phyloP scores from a whole-genome alignment of 2,329 filamentous ascomycete species.

The Colletotrichum plurivorum region DNA sequence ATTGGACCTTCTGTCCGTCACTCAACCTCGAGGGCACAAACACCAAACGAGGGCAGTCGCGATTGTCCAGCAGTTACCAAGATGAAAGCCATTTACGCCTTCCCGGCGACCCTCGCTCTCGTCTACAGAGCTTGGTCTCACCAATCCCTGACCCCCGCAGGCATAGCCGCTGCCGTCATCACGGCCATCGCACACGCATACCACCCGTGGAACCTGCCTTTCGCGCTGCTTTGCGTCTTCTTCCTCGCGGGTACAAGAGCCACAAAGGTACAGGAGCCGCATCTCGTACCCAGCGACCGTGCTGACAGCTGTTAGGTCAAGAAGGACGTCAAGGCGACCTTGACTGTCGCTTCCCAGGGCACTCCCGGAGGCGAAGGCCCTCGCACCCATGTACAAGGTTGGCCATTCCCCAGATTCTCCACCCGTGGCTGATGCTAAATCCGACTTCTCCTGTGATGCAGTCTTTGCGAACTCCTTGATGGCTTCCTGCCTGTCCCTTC shows the following conservation, averaged over 20 bases:
- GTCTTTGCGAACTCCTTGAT: conserved; percentile 89
- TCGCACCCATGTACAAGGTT: conserved; percentile 85
- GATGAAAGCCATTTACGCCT: conserved; percentile 72
- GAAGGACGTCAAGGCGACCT: conserved; percentile 83
- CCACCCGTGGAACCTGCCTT: conserved; percentile 97
- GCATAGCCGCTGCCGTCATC: conserved; percentile 47
- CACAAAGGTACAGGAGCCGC: conserved; percentile 75
- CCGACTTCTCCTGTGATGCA: conserved; percentile 43
- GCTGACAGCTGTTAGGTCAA: conserved; percentile 74
- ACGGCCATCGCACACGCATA: conserved; percentile 75
- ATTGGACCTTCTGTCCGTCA: conserved; percentile 2
- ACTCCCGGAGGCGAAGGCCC: conserved; percentile 83
- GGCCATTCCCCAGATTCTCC: neutral
- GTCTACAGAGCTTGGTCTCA: conserved; percentile 78
- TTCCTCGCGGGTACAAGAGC: conserved; percentile 87
- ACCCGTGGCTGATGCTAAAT: neutral
- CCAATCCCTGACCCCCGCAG: conserved; percentile 71
- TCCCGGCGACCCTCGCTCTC: conserved; percentile 71
- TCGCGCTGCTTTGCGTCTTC: conserved; percentile 85
- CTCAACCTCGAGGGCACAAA: conserved; percentile 15
- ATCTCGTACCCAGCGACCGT: neutral
- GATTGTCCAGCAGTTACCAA: conserved; percentile 30
- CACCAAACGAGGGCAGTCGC: neutral
- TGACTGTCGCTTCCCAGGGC: conserved; percentile 85
- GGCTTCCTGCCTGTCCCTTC: conserved; percentile 75